Evolutionary conservation across 805 yeast species (phyloP), one percentile per base, ranked within the genome.

Genomic region (Hanseniaspora clermontiae): DNA sequence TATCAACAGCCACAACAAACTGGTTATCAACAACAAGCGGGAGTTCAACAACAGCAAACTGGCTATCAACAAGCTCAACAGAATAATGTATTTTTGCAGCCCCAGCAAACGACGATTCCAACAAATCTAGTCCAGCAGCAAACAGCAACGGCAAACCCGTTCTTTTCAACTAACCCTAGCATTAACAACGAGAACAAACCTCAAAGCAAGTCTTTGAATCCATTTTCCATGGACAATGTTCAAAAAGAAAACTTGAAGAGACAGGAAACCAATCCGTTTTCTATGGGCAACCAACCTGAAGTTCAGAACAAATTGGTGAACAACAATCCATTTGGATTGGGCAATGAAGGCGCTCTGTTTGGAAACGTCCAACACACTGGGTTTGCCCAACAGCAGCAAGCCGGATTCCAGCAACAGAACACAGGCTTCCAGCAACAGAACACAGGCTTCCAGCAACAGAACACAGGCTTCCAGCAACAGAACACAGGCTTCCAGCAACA

Each of bases 191-290:
- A 32, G 36, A 59, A 29, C 68, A 65, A 49, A 24, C 62, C 58
- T 37, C 63, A 62, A 34, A 67, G 70, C 3, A 70, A 69, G 4
- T 63, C 70, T 8, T 65, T 64, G n/a, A 70, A 73, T 59, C 77
- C 77, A 43, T 73, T 74, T 60, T 61, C 72, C 1, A 48, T 67
- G 45, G 66, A 62, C 2, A 67, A 67, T 50, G 60, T 66, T 10
- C 61, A 62, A 39, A 64, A 59, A 49, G 64, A 55, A 10, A 57
- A 57, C 31, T 53, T 58, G 27, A 58, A 36, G 45, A 57, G 58
- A 59, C 62, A 59, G 29, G 59, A 60, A 15, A 60, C 60, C 5
- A 60, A 60, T 24, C 61, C 61, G 19, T 60, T 60, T 32, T 47
- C 60, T 1, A 12, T 53, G 51, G 47, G 57, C 34, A 58, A 40